Conservation (phyloP, 495 filamentous ascomycete species). For the Aspergillus carlsbadensis region DNA sequence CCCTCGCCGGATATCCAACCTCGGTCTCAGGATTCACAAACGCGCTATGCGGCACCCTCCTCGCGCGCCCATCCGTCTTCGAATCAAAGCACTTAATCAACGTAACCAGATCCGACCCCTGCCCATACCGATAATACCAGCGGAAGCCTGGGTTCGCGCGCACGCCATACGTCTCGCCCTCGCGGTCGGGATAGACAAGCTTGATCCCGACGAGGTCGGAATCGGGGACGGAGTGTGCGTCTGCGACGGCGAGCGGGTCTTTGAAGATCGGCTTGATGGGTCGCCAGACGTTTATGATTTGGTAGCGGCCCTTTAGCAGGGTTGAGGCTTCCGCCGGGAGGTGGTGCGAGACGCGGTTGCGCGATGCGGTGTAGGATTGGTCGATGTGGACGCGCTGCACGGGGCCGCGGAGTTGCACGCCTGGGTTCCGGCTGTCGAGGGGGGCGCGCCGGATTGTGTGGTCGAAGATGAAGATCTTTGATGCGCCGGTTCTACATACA, state of each 20-base stretch:
- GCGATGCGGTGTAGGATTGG: slow-evolving; percentile 61
- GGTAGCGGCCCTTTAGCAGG: slow-evolving; percentile 62
- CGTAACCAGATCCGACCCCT: slow-evolving; percentile 59
- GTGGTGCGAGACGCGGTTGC: slow-evolving; percentile 57
- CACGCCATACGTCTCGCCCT: slow-evolving; percentile 47
- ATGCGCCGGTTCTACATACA: slow-evolving; percentile 47
- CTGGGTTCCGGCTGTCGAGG: slow-evolving; percentile 5
- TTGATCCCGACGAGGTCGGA: slow-evolving; percentile 45
- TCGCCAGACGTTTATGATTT: slow-evolving; percentile 81
- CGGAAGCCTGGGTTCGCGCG: slow-evolving; percentile 39
- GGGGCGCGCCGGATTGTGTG: slow-evolving; percentile 66
- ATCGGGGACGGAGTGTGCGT: slow-evolving; percentile 47
- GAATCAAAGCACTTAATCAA: slow-evolving; percentile 74
- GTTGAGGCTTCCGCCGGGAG: slow-evolving; percentile 61
- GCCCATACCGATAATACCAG: slow-evolving; percentile 53
- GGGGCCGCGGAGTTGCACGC: slow-evolving; percentile 51
- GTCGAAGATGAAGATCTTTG: slow-evolving; percentile 68
- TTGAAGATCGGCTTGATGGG: slow-evolving; percentile 63
- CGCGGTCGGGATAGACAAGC: slow-evolving; percentile 50
- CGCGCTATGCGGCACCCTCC: slow-evolving; percentile 60
- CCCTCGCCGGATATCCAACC: slow-evolving; percentile 44
- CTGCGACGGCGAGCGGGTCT: slow-evolving; percentile 63
- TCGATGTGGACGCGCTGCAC: slow-evolving; percentile 71
- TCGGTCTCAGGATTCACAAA: slow-evolving; percentile 56
- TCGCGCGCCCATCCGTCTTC: slow-evolving; percentile 53